phyloP scores from a whole-genome alignment of 2,329 filamentous ascomycete species.

The Atkinsonella texensis region DNA sequence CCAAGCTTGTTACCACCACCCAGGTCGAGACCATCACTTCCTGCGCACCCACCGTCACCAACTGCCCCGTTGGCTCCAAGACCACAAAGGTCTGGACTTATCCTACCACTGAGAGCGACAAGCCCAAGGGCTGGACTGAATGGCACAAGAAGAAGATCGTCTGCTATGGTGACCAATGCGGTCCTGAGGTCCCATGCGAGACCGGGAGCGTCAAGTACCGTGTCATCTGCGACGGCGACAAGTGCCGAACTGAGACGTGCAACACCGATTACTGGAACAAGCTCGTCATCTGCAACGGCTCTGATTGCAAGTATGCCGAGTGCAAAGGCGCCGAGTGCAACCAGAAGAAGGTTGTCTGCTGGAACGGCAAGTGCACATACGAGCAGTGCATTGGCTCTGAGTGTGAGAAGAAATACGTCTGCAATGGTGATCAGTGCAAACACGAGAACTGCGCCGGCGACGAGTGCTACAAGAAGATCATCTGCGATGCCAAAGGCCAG shows the following conservation, averaged over 20 bases:
- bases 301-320: slow-evolving; percentile 17
- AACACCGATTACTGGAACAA: slow-evolving; percentile 16
- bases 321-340: slow-evolving; percentile 14
- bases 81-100: slow-evolving; percentile 12
- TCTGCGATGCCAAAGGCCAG: slow-evolving; percentile 13
- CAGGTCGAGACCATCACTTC: slow-evolving; percentile 18
- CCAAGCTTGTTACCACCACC: slow-evolving; percentile 18
- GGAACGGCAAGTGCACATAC: slow-evolving; percentile 17
- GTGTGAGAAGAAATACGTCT: slow-evolving; percentile 22
- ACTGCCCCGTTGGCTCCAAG: slow-evolving; percentile 15
- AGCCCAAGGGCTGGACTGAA: slow-evolving; percentile 6
- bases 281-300: slow-evolving; percentile 17
- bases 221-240: slow-evolving; percentile 19
- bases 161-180: slow-evolving; percentile 23
- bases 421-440: slow-evolving; percentile 19
- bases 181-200: slow-evolving; percentile 16
- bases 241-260: slow-evolving; percentile 16
- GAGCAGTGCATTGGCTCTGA: slow-evolving; percentile 17
- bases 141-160: slow-evolving; percentile 21
- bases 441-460: slow-evolving; percentile 18
- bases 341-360: slow-evolving; percentile 22
- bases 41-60: slow-evolving; percentile 12
- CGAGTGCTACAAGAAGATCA: slow-evolving; percentile 19
- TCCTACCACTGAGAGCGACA: slow-evolving; percentile 10
- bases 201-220: slow-evolving; percentile 16